Base-by-base conservation (phyloP, 2,329 filamentous ascomycete genomes). In the Plenodomus lindquistii region DNA sequence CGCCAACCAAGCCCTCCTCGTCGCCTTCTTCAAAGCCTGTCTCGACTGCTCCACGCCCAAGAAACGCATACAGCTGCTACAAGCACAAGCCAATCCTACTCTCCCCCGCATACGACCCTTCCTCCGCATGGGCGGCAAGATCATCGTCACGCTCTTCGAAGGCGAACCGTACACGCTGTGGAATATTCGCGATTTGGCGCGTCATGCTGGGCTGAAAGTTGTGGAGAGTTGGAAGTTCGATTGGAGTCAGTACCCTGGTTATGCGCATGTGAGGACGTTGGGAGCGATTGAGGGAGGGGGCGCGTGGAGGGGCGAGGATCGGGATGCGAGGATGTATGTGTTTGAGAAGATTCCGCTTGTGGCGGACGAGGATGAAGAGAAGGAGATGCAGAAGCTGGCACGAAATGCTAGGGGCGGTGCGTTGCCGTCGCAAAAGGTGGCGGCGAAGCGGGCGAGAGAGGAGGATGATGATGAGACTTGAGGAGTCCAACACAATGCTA, bases 81-180 rank as follows among this genome's bases (percentile, higher is more conserved):
- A 56, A 17, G 21, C 42, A 4, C 56, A 63, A 38, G 24, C 27
- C 22, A 55, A 38, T 29, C 38, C n/a, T 19, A 34, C 29, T 17
- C 46, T 42, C 19, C 15, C 47, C 40, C 43, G 48, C 10, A n/a
- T 46, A 11, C 15, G 37, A 16, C 18, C 35, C 4, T 78, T 89
- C 1, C 74, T 81, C 0, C 76, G 74, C 1, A 59, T 75, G 0
- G 77, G 79, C 5, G 85, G 85, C 29, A 73, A 65, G 5, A 85
- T 97, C 44, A 74, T 96, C 43, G 85, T 97, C 18, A 95, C 91
- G 0, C 76, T 97, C 9, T 99, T 99, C 70, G 93, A 97, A 72
- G 89, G 88, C 49, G 88, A 95, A 71, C 94, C 94, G 0, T 99
- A 99, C 71, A 93, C 91, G 2, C 81, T 97, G 1, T 99, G 94